Evolutionary conservation across 2,329 filamentous ascomycete species (phyloP).

Genomic region (Venturiaceae sp.): DNA sequence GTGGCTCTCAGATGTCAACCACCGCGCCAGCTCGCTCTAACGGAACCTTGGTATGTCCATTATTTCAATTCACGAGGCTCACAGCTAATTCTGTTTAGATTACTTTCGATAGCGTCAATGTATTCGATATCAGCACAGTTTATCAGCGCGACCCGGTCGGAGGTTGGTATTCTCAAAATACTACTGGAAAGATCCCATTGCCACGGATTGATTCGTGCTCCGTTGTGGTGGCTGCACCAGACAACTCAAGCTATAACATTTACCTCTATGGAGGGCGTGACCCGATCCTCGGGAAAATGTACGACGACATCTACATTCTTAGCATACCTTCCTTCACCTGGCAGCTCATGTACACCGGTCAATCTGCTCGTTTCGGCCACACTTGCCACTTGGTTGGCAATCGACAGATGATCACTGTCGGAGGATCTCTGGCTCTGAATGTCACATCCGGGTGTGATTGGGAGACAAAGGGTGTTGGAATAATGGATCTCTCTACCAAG

Average conservation of each 20-base stretch:
- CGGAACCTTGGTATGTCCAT: not conserved
- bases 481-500: not conserved
- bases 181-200: slow-evolving; percentile 29
- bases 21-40: not conserved
- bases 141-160: slow-evolving; percentile 19
- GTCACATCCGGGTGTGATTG: not conserved
- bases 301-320: slow-evolving; percentile 7
- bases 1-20: not conserved
- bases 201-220: slow-evolving; percentile 35
- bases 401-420: slow-evolving; percentile 10
- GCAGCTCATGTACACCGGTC: slow-evolving; percentile 6
- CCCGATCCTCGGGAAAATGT: slow-evolving; percentile 4
- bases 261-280: not conserved
- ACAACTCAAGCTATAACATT: slow-evolving; percentile 22
- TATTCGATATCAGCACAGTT: slow-evolving; percentile 30
- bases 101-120: slow-evolving; percentile 24
- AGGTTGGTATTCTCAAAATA: slow-evolving; percentile 33
- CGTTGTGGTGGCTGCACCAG: slow-evolving; percentile 28
- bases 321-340: slow-evolving; percentile 10
- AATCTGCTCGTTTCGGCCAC: slow-evolving; percentile 2
- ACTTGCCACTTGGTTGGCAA: slow-evolving; percentile 10
- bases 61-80: not conserved
- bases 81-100: slow-evolving; percentile 10
- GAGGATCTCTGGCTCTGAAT: slow-evolving; percentile 1
- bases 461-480: not conserved